Evolutionary conservation across 2,329 filamentous ascomycete species (phyloP).

Genomic region (Ophiostoma ips): DNA sequence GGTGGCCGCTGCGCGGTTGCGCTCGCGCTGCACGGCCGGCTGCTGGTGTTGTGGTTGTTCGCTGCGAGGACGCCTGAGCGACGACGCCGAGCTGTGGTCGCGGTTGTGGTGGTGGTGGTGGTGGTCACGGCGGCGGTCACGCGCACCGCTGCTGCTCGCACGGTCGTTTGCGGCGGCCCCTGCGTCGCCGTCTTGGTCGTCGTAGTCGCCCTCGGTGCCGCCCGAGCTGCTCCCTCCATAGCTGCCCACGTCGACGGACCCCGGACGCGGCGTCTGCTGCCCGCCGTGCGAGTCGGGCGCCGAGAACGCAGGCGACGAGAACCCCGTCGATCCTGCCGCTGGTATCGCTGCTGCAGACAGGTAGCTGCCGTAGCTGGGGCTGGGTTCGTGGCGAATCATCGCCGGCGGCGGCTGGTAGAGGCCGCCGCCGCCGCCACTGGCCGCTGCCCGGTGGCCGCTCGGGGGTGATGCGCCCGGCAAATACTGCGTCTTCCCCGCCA

Average conservation of each 20-base stretch:
- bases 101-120: neutral
- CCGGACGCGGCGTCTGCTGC: neutral
- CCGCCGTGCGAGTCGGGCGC: neutral
- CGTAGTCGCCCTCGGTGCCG: neutral
- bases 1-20: slow-evolving; percentile 19
- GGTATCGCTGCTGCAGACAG: neutral
- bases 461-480: neutral
- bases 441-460: neutral
- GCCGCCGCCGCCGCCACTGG: no score
- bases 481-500: neutral
- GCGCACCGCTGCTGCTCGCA: neutral
- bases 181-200: neutral
- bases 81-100: neutral
- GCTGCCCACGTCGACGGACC: neutral
- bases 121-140: neutral
- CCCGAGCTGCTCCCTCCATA: neutral
- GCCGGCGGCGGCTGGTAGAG: no score
- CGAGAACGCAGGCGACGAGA: slow-evolving; percentile 7
- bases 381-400: neutral
- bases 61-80: neutral
- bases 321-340: neutral
- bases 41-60: neutral
- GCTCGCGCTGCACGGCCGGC: slow-evolving; percentile 10
- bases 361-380: neutral
- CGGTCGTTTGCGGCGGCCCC: neutral